Base-by-base conservation (phyloP, 2,329 filamentous ascomycete species). In the Lachnellula cervina region DNA sequence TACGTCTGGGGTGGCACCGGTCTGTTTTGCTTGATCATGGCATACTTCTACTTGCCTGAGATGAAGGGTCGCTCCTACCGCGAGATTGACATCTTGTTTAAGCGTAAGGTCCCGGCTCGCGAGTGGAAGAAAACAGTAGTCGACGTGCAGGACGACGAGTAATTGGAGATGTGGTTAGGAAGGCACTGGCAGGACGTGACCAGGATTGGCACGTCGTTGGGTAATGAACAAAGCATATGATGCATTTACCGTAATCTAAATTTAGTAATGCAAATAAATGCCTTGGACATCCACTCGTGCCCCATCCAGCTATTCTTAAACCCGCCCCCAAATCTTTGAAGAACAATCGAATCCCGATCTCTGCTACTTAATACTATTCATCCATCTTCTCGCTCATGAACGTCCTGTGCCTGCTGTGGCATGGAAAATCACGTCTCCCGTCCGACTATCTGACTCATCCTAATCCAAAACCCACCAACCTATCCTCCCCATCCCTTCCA, bases 101-200 rank as follows among this genome's bases (percentile, higher is more conserved):
- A 74, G 25, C 63, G 66, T 46, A 58, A 58, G 21, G 62, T 72
- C 23, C 63, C 67, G n/a, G 71, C 72, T 42, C 64, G 71, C 48
- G 68, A 72, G 38, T 74, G 64, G 77, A 80, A 75, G 70, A 68
- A 79, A 69, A 83, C 80, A 0, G 71, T 72, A 1, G 63, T 88
- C 68, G 79, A 84, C 64, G 70, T 84, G 53, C 68, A 79, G 21
- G 83, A 84, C 65, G 81, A 87, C 69, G 79, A 85, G 75, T 87
- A 86, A 70, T 68, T 61, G 59, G 62, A 60, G 61, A 60, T 16
- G 4, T 13, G 42, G n/a, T 40, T 40, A 45, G 52, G 43, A 51
- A 49, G 25, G 35, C 25, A 49, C 32, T 55, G 23, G 50, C 45
- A 47, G 48, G 51, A 54, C 19, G 42, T 58, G 49, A 45, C 8